Evolutionary conservation across 257 asterid species (phyloP).

Genomic region (Capsicum pubescens): DNA sequence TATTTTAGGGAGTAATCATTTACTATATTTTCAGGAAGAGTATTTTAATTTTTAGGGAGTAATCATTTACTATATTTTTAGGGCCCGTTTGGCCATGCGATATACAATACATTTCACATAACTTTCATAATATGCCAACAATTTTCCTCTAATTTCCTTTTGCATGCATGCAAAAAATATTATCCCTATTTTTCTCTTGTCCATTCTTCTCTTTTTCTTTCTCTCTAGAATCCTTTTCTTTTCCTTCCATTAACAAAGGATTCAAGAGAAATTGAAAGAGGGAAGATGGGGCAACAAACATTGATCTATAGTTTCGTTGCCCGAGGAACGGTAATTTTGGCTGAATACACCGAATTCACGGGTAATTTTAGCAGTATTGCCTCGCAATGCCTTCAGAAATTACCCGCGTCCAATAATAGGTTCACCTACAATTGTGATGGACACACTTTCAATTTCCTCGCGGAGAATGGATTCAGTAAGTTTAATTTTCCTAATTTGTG

Average conservation of each 20-base stretch:
- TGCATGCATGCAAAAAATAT: slow-evolving; percentile 20
- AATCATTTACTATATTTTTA: too few relatives aligned
- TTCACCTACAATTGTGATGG: slow-evolving; percentile 96
- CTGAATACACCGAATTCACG: slow-evolving; percentile 87
- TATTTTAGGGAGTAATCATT: too few relatives aligned
- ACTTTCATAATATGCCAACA: not conserved
- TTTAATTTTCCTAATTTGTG: not conserved
- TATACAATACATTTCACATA: not conserved
- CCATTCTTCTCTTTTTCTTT: slow-evolving; percentile 26
- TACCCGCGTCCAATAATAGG: slow-evolving; percentile 87
- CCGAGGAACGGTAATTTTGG: slow-evolving; percentile 86
- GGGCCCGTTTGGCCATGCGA: too few relatives aligned
- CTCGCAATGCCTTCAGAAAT: slow-evolving; percentile 90
- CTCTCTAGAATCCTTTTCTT: not conserved
- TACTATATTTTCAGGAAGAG: too few relatives aligned
- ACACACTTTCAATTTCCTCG: slow-evolving; percentile 93
- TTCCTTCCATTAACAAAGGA: not conserved
- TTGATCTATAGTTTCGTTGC: slow-evolving; percentile 96
- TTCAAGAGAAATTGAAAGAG: slow-evolving; percentile 20
- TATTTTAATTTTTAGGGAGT: too few relatives aligned
- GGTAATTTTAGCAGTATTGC: slow-evolving; percentile 95
- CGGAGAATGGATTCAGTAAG: slow-evolving; percentile 89
- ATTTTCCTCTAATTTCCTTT: not conserved
- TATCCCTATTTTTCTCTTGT: slow-evolving; percentile 32
- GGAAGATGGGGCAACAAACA: slow-evolving; percentile 68